Conservation (phyloP, 768 basidiomycete genomes). For the Rhodosporidiobolus sp. region DNA sequence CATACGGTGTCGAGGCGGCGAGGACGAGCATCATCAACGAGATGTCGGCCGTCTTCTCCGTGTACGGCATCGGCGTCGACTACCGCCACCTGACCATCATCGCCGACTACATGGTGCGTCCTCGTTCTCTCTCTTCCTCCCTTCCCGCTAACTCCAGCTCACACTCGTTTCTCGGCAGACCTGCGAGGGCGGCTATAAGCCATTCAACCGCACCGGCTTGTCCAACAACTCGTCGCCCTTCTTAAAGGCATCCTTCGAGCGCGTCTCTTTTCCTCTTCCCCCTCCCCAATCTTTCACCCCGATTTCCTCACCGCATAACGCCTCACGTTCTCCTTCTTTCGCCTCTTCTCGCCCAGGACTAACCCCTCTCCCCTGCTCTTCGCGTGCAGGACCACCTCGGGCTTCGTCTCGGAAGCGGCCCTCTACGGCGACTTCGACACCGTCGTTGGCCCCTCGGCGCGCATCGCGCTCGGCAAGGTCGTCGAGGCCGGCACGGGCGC, state of each 20-base stretch:
- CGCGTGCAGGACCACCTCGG: conserved; percentile 63
- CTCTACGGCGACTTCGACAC: conserved; percentile 94
- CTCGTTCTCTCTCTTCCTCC: conserved; percentile 15
- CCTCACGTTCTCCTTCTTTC: no score
- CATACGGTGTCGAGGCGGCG: conserved; percentile 97
- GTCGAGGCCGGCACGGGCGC: conserved; percentile 89
- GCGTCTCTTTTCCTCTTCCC: neutral
- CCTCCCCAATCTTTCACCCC: neutral
- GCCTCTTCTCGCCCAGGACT: no score
- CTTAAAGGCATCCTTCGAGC: conserved; percentile 94
- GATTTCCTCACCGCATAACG: neutral
- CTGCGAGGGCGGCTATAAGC: conserved; percentile 95
- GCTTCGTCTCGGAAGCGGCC: conserved; percentile 90
- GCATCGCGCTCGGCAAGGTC: conserved; percentile 83
- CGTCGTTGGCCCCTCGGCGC: conserved; percentile 72
- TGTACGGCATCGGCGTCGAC: conserved; percentile 94
- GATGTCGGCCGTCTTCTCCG: conserved; percentile 85
- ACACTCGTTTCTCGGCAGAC: conserved; percentile 58
- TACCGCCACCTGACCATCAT: conserved; percentile 90
- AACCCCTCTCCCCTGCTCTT: no score
- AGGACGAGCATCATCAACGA: conserved; percentile 84
- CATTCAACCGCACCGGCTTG: conserved; percentile 95
- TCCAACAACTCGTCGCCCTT: conserved; percentile 89
- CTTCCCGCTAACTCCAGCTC: neutral
- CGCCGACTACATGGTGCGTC: conserved; percentile 95